These are phyloP conservation scores for Monosporascus sp. DNA, from an alignment of 2,329 filamentous ascomycete species.

Conservation along the genomic window DNA sequence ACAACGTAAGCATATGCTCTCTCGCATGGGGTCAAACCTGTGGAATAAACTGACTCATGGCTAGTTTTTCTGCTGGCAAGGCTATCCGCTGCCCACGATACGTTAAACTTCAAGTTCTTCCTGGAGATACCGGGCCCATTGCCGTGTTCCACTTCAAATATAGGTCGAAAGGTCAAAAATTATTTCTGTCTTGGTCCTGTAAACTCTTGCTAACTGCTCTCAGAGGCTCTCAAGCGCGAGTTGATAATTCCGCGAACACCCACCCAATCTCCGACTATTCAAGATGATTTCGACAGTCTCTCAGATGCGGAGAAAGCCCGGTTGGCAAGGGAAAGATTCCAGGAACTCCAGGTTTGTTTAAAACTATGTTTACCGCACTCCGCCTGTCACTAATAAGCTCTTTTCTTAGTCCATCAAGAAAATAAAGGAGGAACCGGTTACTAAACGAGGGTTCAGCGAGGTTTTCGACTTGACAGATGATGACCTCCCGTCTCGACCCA, in stretches of 20 bases:
- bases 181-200: neutral
- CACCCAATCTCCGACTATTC: constrained; percentile 9
- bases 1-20: constrained; percentile 17
- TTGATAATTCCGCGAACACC: constrained; percentile 24
- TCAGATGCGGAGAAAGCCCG: constrained; percentile 19
- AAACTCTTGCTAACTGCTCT: neutral
- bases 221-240: constrained; percentile 26
- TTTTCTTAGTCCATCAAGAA: constrained; percentile 4
- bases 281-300: constrained; percentile 9
- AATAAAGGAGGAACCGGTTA: constrained; percentile 8
- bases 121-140: constrained; percentile 16
- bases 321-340: constrained; percentile 24
- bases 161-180: constrained; percentile 23
- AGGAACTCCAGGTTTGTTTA: constrained; percentile 19
- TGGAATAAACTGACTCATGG: neutral
- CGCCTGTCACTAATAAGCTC: neutral
- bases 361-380: neutral
- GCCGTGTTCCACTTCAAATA: constrained; percentile 27
- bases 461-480: constrained; percentile 21
- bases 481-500: neutral
- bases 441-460: constrained; percentile 24
- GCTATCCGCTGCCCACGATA: neutral
- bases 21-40: neutral
- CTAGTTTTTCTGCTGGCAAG: constrained; percentile 10
- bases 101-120: neutral